Base-by-base conservation (phyloP, 495 filamentous ascomycete genomes). In the Trichoderma asperelloides region DNA sequence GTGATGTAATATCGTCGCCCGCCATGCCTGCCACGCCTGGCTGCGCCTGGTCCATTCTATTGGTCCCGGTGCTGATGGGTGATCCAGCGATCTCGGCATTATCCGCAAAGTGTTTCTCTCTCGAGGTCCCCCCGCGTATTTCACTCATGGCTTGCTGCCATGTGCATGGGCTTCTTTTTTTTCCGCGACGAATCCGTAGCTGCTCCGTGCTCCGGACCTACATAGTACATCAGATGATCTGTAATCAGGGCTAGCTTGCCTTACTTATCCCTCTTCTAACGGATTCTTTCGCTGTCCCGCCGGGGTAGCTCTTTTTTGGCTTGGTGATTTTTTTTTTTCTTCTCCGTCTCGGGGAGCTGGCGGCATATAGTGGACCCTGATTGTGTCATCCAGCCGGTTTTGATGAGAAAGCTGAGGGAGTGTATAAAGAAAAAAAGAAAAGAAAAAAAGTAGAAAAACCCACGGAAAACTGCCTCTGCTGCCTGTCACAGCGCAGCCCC, bases 81-180 rank as follows among this genome's bases (percentile, higher is more conserved):
- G 27, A 60, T 30, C 55, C 30, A 60, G 55, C 55, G 55, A 60
- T 60, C 55, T 60, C 55, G 55, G 55, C 55, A 60, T 60, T 28
- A 60, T 60, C 55, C 55, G 55, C 55, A 18, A 30, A 18, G 41
- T 45, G 41, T 27, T 28, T 30, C 55, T 30, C 47, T 11, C 55
- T 28, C 2, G 9, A 37, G n/a, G n/a, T n/a, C 25, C 23, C 55
- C 25, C 27, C 55, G 23, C 25, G 25, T 18, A 30, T 60, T 28
- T 30, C 9, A 11, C 55, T 30, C 55, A 16, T 25, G 7, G 23
- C 5, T 37, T 37, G 33, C 33, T 37, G 43, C 15, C n/a, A n/a
- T n/a, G n/a, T 37, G 33, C 33, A 37, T 37, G 1, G 43, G 43
- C 43, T n/a, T 7, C n/a, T 47, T 16, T 43, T 43, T 43, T 18